These are phyloP conservation scores for Chaetoceros tenuissimus DNA, from an alignment of 108 stramenopile genomes.

Conservation along the genomic window DNA sequence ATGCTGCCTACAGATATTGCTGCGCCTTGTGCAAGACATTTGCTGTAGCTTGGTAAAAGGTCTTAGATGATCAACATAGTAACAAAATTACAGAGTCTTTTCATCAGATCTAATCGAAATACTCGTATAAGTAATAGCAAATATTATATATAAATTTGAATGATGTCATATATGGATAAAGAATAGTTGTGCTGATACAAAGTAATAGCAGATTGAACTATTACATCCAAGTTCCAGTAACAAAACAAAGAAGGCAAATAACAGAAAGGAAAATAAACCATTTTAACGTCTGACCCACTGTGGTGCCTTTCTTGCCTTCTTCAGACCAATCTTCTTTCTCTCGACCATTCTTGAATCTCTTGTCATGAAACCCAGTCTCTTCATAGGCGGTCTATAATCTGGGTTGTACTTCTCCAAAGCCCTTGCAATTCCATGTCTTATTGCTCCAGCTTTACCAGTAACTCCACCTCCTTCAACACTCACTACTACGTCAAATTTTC, in stretches of 20 bases:
- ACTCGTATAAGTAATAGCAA: too few relatives aligned
- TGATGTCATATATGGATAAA: too few relatives aligned
- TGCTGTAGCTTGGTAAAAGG: too few relatives aligned
- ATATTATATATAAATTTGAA: too few relatives aligned
- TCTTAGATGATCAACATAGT: too few relatives aligned
- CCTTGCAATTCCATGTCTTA: constrained; percentile 87
- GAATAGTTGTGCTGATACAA: too few relatives aligned
- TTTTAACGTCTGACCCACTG: constrained; percentile 97
- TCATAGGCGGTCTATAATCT: constrained; percentile 85
- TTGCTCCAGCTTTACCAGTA: constrained; percentile 91
- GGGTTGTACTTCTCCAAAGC: constrained; percentile 91
- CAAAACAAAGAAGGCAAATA: too few relatives aligned
- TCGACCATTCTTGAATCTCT: constrained; percentile 95
- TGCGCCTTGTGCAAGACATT: constrained; percentile 37
- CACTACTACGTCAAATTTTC: constrained; percentile 79
- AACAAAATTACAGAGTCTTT: too few relatives aligned
- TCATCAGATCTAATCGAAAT: too few relatives aligned
- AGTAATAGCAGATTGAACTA: too few relatives aligned
- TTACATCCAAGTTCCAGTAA: too few relatives aligned
- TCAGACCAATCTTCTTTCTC: constrained; percentile 92
- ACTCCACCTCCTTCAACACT: constrained; percentile 77
- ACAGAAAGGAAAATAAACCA: too few relatives aligned
- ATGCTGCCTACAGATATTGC: constrained; percentile 46
- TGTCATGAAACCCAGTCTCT: constrained; percentile 82
- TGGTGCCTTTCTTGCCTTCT: constrained; percentile 93